Evolutionary conservation across 805 yeast species (phyloP), one percentile per base, ranked within the genome.

Genomic region (Cyberlindnera samutprakarnensis): DNA sequence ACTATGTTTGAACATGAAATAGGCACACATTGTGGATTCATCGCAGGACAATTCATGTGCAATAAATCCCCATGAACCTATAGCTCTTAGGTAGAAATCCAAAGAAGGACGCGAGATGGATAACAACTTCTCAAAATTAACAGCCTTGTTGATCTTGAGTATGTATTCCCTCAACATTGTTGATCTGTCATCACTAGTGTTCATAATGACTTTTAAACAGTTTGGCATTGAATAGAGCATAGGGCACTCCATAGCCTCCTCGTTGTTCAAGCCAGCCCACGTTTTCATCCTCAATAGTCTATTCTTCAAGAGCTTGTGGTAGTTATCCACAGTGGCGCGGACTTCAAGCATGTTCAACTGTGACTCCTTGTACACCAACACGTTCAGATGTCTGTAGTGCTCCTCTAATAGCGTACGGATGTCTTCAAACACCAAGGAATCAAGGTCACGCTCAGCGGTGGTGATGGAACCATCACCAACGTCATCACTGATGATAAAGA

Each of bases 51-150:
- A 59, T 43, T 70, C 70, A 49, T 78, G 85, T 2, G 88, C 82
- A 14, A 78, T 78, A 50, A 82, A 82, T 32, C 71, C 68, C 87
- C 88, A 79, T 41, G 63, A 64, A 23, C 75, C 71, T 13, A 73
- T 64, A 29, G 70, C 53, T 38, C 63, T 61, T 14, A 39, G 26
- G 30, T 44, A 47, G 43, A 46, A 58, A 13, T 49, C 43, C 4
- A 38, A 32, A 1, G 49, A 35, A 10, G 54, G 24, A 2, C 40
- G 44, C n/a, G n/a, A n/a, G 16, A 66, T 33, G 3, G 18, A 28
- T 17, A 51, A 23, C 12, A 62, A 35, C 1, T 27, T 7, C 2
- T 30, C 18, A 36, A 54, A 63, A 27, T 56, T 49, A 9, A 64
- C 44, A n/a, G 51, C 54, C 2, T 38, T 17, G 14, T 52, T 39